Evolutionary conservation across 2,329 filamentous ascomycete genomes (phyloP).

Genomic region (Fusarium veterinarium): DNA sequence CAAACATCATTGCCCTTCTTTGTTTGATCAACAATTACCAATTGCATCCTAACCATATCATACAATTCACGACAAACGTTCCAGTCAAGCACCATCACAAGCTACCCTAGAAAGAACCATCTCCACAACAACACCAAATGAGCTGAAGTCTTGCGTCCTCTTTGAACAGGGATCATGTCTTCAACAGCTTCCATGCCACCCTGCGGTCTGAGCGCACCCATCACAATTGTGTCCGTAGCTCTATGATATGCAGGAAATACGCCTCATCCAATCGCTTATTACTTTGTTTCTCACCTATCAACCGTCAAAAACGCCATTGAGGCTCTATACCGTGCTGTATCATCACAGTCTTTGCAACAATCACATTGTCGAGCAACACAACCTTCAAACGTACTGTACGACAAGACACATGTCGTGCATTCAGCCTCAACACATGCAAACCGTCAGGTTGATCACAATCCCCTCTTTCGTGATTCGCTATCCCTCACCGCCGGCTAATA

Average conservation of each 20-base stretch:
- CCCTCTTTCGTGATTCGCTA: constrained; percentile 19
- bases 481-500: constrained; percentile 21
- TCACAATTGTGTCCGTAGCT: background rate
- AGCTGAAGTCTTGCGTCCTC: background rate
- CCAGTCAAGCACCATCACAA: background rate
- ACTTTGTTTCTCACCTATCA: background rate
- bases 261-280: background rate
- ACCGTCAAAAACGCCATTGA: background rate
- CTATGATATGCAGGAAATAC: constrained; percentile 4
- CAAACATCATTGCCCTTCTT: background rate
- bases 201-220: constrained; percentile 22
- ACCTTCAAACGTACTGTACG: background rate
- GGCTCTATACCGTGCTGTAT: background rate
- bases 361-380: background rate
- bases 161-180: constrained; percentile 20
- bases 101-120: constrained; percentile 11
- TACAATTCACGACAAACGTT: background rate
- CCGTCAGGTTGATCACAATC: background rate
- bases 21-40: background rate
- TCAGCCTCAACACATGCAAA: constrained; percentile 22
- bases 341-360: background rate
- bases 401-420: background rate
- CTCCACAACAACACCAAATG: constrained; percentile 6
- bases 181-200: constrained; percentile 15
- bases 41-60: background rate